These are phyloP conservation scores for Tilletia walkeri DNA, from an alignment of 1,284 basidiomycete genomes.

Conservation along the genomic window DNA sequence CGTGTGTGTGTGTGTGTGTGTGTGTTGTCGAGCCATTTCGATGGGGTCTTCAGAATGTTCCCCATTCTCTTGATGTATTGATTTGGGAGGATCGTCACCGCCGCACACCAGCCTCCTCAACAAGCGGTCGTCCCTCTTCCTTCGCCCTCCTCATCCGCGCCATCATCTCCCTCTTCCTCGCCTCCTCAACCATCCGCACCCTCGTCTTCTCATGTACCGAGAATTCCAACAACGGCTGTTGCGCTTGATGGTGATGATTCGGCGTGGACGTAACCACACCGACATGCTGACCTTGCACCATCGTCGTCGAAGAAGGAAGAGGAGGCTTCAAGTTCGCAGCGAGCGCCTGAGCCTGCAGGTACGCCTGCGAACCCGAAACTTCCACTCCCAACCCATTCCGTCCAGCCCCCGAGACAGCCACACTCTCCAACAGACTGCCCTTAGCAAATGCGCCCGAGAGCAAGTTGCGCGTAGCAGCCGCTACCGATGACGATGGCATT, in stretches of 20 bases:
- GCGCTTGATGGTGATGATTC: background rate
- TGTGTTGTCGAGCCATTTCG: background rate
- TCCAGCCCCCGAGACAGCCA: conserved; percentile 26
- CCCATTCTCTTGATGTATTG: no score
- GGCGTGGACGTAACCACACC: background rate
- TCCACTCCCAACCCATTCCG: conserved; percentile 7
- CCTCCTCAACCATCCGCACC: background rate
- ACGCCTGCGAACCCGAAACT: background rate
- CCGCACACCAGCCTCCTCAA: background rate
- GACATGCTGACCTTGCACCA: background rate
- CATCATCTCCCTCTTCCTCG: background rate
- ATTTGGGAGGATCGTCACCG: background rate
- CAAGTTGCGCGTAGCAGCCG: conserved; percentile 26
- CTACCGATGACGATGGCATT: conserved; percentile 1
- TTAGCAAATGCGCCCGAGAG: conserved; percentile 43
- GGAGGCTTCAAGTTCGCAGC: background rate
- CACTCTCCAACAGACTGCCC: conserved; percentile 40
- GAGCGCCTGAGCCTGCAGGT: background rate
- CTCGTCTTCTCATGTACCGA: conserved; percentile 9
- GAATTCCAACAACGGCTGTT: background rate
- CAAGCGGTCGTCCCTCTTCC: conserved; percentile 11
- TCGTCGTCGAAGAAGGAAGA: background rate
- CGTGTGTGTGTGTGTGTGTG: conserved; percentile 9
- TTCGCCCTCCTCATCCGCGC: conserved; percentile 8
- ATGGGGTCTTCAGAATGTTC: background rate